These are phyloP conservation scores for Austroboletus rostrupii DNA, from an alignment of 1,284 basidiomycete species.

Conservation along the genomic window DNA sequence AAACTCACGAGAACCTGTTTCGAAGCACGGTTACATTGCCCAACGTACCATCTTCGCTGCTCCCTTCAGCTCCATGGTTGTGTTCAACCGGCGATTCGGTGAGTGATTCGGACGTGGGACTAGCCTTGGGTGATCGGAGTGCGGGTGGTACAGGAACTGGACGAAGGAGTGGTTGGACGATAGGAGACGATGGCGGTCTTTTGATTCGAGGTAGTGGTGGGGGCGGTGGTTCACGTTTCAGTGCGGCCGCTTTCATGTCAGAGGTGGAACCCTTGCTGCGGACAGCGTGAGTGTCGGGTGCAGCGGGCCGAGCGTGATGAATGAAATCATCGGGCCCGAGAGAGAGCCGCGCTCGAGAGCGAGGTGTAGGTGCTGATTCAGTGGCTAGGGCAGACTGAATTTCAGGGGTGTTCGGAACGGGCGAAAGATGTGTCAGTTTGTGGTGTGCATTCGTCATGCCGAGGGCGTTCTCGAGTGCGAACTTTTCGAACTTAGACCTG, in stretches of 20 bases:
- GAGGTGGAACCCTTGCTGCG: conserved; percentile 31
- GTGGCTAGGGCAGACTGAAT: conserved; percentile 23
- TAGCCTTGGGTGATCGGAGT: conserved; percentile 18
- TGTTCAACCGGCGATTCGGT: conserved; percentile 21
- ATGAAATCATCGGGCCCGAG: conserved; percentile 31
- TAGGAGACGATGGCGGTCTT: conserved; percentile 34
- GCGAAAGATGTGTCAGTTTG: conserved; percentile 15
- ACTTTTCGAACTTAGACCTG: conserved; percentile 60
- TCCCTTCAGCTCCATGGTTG: conserved; percentile 16
- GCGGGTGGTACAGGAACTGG: conserved; percentile 39
- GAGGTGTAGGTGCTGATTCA: conserved; percentile 32
- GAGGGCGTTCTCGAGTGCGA: conserved; percentile 21
- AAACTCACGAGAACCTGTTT: conserved; percentile 51
- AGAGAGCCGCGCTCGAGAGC: conserved; percentile 38
- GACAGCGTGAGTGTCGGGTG: conserved; percentile 28
- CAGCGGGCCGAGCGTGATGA: conserved; percentile 14
- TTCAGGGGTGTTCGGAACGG: conserved; percentile 13
- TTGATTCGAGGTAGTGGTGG: conserved; percentile 51
- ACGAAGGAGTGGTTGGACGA: conserved; percentile 40
- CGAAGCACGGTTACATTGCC: conserved; percentile 43
- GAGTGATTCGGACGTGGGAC: conserved; percentile 21
- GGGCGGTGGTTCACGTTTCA: conserved; percentile 54
- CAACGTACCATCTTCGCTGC: conserved; percentile 16
- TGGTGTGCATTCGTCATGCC: neutral
- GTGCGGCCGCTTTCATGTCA: conserved; percentile 38